phyloP scores from a whole-genome alignment of 805 yeast genomes.

The Wickerhamiella australiensis region DNA sequence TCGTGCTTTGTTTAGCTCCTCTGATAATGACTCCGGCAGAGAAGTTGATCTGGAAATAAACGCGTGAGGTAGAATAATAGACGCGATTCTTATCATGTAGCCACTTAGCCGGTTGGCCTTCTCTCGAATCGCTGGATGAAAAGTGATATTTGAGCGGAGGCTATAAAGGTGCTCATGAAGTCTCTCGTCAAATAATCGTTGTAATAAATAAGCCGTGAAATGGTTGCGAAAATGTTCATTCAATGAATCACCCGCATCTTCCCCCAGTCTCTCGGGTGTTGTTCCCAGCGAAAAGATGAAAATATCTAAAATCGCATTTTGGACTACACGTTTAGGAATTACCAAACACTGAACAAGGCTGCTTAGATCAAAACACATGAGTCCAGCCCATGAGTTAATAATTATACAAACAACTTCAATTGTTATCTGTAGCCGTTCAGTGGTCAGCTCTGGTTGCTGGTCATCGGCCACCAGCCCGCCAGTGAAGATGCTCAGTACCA shows the following conservation, averaged over 20 bases:
- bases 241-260: conserved; percentile 24
- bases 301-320: conserved; percentile 57
- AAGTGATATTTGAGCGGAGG: conserved; percentile 26
- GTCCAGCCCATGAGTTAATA: conserved; percentile 66
- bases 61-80: conserved; percentile 42
- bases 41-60: conserved; percentile 23
- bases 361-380: conserved; percentile 51
- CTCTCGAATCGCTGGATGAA: conserved; percentile 36
- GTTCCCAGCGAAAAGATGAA: conserved; percentile 52
- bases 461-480: conserved; percentile 36
- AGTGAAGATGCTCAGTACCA: conserved; percentile 58
- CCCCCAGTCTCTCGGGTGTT: conserved; percentile 35
- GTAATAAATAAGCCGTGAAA: conserved; percentile 48
- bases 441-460: conserved; percentile 33
- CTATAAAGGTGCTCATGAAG: conserved; percentile 36
- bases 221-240: conserved; percentile 36
- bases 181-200: conserved; percentile 43
- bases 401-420: conserved; percentile 48
- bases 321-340: conserved; percentile 31
- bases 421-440: conserved; percentile 46
- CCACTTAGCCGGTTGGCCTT: conserved; percentile 57
- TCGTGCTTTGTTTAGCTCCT: background rate
- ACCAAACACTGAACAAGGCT: conserved; percentile 23
- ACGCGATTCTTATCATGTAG: conserved; percentile 46
- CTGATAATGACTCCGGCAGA: background rate